Evolutionary conservation across 805 yeast species (phyloP).

Genomic region (Kazachstania kunashirensis): DNA sequence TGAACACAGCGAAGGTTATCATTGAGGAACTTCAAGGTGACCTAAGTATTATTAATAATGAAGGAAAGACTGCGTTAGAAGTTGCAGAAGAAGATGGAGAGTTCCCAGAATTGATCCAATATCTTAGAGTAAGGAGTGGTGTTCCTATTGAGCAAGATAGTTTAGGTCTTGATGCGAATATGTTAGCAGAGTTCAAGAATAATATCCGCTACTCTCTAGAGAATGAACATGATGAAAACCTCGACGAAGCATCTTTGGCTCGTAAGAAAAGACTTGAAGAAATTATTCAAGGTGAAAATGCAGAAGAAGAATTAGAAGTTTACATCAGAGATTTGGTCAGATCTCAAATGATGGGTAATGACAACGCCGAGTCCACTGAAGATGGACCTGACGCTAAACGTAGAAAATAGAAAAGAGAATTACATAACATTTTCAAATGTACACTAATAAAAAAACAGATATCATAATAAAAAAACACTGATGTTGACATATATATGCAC

Average conservation of each 20-base stretch:
- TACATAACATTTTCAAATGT: too few species aligned
- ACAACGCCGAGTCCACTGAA: constrained; percentile 9
- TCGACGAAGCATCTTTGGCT: constrained; percentile 39
- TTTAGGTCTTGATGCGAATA: constrained; percentile 23
- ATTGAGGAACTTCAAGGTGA: constrained; percentile 65
- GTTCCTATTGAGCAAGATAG: constrained; percentile 19
- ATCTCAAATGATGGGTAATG: constrained; percentile 34
- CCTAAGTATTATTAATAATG: constrained; percentile 51
- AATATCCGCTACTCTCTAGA: constrained; percentile 51
- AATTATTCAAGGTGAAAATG: constrained; percentile 69
- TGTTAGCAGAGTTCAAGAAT: constrained; percentile 29
- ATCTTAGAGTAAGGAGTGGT: constrained; percentile 39
- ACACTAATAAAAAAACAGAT: too few species aligned
- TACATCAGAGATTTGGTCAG: constrained; percentile 59
- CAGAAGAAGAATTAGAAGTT: constrained; percentile 66
- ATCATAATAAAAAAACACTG: not conserved
- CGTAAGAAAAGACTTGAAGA: constrained; percentile 56
- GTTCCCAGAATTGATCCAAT: constrained; percentile 64
- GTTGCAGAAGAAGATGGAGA: constrained; percentile 80
- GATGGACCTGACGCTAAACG: constrained; percentile 19
- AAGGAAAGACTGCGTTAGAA: constrained; percentile 65
- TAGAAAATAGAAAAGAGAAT: constrained; percentile 6
- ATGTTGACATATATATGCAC: too few species aligned
- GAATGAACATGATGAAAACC: constrained; percentile 32
- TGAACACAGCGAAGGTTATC: constrained; percentile 51